phyloP scores from a whole-genome alignment of 345 rosid species.

The Murraya koenigii region DNA sequence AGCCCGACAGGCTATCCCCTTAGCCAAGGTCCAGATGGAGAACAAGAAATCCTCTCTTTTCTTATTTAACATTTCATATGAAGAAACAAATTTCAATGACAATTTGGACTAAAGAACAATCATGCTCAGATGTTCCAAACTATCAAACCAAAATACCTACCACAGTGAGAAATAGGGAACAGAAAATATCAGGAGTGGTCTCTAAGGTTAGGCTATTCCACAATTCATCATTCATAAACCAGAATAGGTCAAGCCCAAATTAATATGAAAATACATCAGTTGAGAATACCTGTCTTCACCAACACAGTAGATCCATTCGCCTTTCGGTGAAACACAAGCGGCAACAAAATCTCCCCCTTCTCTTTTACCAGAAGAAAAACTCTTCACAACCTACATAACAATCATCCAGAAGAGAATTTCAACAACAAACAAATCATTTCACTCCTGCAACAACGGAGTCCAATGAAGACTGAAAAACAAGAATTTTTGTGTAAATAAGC shows the following conservation, averaged over 20 bases:
- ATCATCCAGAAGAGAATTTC: slow-evolving; percentile 13
- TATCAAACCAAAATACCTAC: background rate
- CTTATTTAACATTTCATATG: background rate
- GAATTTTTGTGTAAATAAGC: background rate
- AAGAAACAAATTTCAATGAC: background rate
- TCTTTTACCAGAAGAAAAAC: slow-evolving; percentile 96
- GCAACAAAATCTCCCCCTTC: slow-evolving; percentile 96
- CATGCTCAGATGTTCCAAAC: slow-evolving; percentile 2
- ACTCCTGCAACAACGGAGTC: background rate
- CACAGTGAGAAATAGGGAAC: background rate
- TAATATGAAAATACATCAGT: background rate
- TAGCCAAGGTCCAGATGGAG: background rate
- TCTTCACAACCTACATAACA: slow-evolving; percentile 79
- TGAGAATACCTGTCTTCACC: slow-evolving; percentile 80
- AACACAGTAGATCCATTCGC: slow-evolving; percentile 94
- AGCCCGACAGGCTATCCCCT: background rate
- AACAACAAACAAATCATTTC: slow-evolving; percentile 20
- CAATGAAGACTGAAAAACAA: background rate
- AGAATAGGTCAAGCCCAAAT: background rate
- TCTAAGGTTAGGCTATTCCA: background rate
- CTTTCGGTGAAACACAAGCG: slow-evolving; percentile 92
- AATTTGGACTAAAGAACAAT: background rate
- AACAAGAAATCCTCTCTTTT: background rate
- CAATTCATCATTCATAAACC: background rate
- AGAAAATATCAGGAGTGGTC: background rate